phyloP scores from a whole-genome alignment of 2,329 filamentous ascomycete genomes.

The Claviceps maximensis region DNA sequence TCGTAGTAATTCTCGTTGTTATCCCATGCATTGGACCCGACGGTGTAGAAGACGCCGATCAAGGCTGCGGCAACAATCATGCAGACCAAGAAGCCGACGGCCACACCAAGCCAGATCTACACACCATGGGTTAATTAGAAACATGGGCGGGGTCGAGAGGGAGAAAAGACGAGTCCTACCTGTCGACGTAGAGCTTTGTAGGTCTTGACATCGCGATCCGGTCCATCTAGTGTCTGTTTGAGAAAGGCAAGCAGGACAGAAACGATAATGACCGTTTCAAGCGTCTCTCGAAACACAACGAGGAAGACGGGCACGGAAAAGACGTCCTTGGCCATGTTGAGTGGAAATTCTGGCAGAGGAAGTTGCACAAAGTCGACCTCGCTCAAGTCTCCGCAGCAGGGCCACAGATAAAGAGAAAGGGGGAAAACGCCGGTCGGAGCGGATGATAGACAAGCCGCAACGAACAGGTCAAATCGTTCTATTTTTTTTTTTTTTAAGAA shows the following conservation, averaged over 20 bases:
- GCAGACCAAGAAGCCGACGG: slow-evolving; percentile 48
- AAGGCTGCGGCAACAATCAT: slow-evolving; percentile 51
- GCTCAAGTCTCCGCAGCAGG: not conserved
- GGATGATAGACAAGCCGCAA: too few species aligned
- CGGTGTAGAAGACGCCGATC: slow-evolving; percentile 58
- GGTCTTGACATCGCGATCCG: slow-evolving; percentile 43
- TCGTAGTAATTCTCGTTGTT: slow-evolving; percentile 67
- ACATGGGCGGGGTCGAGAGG: too few species aligned
- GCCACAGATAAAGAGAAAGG: not conserved
- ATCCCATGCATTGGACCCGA: slow-evolving; percentile 55
- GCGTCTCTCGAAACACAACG: slow-evolving; percentile 73
- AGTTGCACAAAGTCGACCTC: not conserved
- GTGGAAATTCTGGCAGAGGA: not conserved
- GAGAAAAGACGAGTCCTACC: slow-evolving; percentile 23
- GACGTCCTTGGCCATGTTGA: slow-evolving; percentile 48
- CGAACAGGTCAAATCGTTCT: too few species aligned
- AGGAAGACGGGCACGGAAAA: slow-evolving; percentile 78
- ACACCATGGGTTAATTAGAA: not conserved
- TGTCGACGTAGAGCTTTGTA: slow-evolving; percentile 58
- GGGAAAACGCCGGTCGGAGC: too few species aligned
- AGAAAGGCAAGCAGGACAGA: slow-evolving; percentile 78
- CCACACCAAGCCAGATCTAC: slow-evolving; percentile 50
- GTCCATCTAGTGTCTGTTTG: slow-evolving; percentile 61
- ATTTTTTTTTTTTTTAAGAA: too few species aligned
- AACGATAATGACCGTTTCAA: slow-evolving; percentile 75